Evolutionary conservation across 176 grass and related monocot genomes (phyloP).

Genomic region (Tuctoria greenei): DNA sequence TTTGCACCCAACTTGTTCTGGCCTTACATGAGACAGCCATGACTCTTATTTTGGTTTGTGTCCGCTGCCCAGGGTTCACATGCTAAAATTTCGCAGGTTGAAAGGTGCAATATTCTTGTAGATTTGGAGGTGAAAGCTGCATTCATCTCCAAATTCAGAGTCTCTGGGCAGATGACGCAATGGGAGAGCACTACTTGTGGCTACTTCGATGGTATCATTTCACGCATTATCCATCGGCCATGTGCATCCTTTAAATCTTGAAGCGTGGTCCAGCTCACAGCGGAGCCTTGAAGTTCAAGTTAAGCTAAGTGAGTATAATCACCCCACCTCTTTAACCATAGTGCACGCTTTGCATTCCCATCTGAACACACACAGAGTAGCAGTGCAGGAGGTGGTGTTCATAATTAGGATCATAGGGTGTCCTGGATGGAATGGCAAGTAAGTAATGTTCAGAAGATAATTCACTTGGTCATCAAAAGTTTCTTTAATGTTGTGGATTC

Average conservation of each 20-base stretch:
- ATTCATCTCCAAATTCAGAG: conserved; percentile 8
- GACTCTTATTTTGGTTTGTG: conserved; percentile 33
- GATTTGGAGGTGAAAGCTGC: neutral
- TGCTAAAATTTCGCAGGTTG: conserved; percentile 36
- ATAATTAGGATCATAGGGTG: neutral
- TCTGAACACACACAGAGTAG: neutral
- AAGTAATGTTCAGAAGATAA: neutral
- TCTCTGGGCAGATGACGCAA: conserved; percentile 20
- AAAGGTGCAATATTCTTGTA: neutral
- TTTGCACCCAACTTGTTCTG: conserved; percentile 24
- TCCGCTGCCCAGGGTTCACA: conserved; percentile 28
- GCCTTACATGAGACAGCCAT: conserved; percentile 5
- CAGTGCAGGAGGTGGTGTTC: conserved; percentile 2
- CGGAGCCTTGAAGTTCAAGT: conserved; percentile 47
- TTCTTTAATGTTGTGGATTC: neutral
- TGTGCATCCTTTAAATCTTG: conserved; percentile 5
- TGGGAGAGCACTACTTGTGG: neutral
- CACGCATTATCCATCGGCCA: neutral
- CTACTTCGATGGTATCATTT: neutral
- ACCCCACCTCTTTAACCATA: conserved; percentile 36
- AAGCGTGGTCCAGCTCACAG: conserved; percentile 19
- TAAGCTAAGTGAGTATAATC: conserved; percentile 38
- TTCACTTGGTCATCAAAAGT: conserved; percentile 19
- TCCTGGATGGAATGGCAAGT: conserved; percentile 10
- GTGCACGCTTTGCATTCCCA: neutral